Evolutionary conservation across 2,329 filamentous ascomycete species (phyloP).

Genomic region (Chrysosphaeria jannelii): DNA sequence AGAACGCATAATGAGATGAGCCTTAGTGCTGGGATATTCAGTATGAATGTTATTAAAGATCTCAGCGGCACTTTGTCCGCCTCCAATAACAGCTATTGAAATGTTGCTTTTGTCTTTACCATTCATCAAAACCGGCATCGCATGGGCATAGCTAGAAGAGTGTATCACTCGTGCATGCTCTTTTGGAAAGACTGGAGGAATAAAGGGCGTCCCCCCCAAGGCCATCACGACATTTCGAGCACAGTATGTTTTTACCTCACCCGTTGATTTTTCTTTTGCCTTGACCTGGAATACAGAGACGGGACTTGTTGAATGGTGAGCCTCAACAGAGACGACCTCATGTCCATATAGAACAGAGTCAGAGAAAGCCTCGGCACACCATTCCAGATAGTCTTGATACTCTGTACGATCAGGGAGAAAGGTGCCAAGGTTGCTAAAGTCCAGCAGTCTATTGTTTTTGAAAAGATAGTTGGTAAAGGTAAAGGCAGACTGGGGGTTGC

Average conservation of each 20-base stretch:
- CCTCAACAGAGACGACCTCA: conserved; percentile 45
- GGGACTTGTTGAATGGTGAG: conserved; percentile 11
- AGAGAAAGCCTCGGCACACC: conserved; percentile 63
- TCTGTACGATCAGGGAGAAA: conserved; percentile 66
- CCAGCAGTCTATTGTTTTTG: conserved; percentile 46
- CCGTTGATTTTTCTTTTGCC: conserved; percentile 29
- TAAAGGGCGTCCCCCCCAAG: conserved; percentile 29
- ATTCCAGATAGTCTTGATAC: conserved; percentile 86
- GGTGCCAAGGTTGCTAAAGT: conserved; percentile 73
- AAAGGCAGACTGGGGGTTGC: conserved; percentile 69
- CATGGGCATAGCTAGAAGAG: conserved; percentile 56
- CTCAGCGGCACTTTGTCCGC: conserved; percentile 79
- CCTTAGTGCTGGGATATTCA: conserved; percentile 54
- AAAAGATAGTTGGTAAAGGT: conserved; percentile 92
- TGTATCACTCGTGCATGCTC: conserved; percentile 51
- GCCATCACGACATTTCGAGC: conserved; percentile 35
- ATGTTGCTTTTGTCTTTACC: conserved; percentile 28
- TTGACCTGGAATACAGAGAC: conserved; percentile 37
- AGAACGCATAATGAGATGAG: conserved; percentile 51
- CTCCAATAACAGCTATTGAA: conserved; percentile 65
- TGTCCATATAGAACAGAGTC: conserved; percentile 42
- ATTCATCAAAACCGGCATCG: conserved; percentile 26
- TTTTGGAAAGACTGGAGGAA: conserved; percentile 38
- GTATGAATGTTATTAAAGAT: conserved; percentile 73
- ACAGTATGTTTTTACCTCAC: conserved; percentile 18